Percentiles rank a stretch among this genome's conserved stretches.
These are phyloP conservation scores for Colletotrichum sp. DNA, from an alignment of 2,329 filamentous ascomycete species.

Conservation along the genomic window DNA sequence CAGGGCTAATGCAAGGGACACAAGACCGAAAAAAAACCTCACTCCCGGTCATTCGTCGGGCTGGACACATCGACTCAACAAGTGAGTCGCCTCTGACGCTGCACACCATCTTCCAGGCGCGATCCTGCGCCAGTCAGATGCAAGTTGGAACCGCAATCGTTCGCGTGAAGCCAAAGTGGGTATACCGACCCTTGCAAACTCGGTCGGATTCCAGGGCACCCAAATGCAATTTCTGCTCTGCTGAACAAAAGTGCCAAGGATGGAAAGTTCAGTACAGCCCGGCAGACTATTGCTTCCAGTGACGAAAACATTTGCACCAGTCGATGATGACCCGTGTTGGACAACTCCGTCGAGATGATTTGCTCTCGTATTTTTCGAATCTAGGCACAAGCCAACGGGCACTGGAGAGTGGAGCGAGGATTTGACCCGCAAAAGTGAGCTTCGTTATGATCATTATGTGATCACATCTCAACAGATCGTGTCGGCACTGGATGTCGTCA, in stretches of 20 bases:
- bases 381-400: background rate
- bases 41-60: background rate
- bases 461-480: conserved; percentile 16
- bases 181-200: background rate
- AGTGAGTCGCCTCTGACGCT: background rate
- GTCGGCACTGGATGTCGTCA: background rate
- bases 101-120: background rate
- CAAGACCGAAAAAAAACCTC: conserved; percentile 3
- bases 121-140: background rate
- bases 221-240: background rate
- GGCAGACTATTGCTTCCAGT: background rate
- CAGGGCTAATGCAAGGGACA: conserved; percentile 18
- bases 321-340: background rate
- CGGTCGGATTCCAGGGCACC: background rate
- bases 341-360: background rate
- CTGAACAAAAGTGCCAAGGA: background rate
- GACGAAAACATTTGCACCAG: background rate
- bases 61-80: background rate
- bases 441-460: background rate
- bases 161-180: background rate
- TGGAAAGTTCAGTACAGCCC: background rate
- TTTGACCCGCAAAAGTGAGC: background rate
- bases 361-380: background rate
- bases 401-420: background rate
- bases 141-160: background rate